Evolutionary conservation across 768 basidiomycete species (phyloP).

Genomic region (Mycena venus): DNA sequence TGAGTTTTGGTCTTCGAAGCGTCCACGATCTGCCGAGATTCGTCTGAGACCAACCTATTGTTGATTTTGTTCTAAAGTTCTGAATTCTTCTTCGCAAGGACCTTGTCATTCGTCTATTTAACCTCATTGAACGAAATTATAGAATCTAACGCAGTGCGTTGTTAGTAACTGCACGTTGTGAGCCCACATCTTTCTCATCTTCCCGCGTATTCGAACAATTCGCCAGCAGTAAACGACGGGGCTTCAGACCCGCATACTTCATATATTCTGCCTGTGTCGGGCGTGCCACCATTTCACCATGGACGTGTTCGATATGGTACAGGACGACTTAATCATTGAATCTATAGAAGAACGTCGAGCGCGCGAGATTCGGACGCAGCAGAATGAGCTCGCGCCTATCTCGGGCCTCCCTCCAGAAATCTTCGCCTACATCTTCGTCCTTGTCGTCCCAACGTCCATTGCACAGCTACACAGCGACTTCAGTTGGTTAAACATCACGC

Average conservation of each 20-base stretch:
- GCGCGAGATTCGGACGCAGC: slow-evolving; percentile 3
- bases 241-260: not conserved
- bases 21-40: too few species aligned
- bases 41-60: too few species aligned
- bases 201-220: not conserved
- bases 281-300: not conserved
- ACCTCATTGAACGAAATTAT: not conserved
- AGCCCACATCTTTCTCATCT: not conserved
- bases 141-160: not conserved
- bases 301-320: slow-evolving; percentile 1
- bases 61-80: too few species aligned
- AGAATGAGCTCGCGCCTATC: slow-evolving; percentile 27
- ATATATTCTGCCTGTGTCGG: not conserved
- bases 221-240: not conserved
- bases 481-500: slow-evolving; percentile 30
- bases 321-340: not conserved
- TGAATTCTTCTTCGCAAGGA: too few species aligned
- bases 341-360: slow-evolving; percentile 7
- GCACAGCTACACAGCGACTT: slow-evolving; percentile 5
- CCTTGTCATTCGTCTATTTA: too few species aligned
- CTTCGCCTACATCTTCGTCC: slow-evolving; percentile 31
- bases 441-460: slow-evolving; percentile 21
- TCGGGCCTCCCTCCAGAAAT: slow-evolving; percentile 30
- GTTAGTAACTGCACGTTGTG: not conserved
- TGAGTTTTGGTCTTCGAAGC: too few species aligned